A percentile compares a stretch with the other conserved stretches of the same genome.
Evolutionary conservation across 108 stramenopile genomes (phyloP).

Genomic region (Cyclostephanos tholiformis): DNA sequence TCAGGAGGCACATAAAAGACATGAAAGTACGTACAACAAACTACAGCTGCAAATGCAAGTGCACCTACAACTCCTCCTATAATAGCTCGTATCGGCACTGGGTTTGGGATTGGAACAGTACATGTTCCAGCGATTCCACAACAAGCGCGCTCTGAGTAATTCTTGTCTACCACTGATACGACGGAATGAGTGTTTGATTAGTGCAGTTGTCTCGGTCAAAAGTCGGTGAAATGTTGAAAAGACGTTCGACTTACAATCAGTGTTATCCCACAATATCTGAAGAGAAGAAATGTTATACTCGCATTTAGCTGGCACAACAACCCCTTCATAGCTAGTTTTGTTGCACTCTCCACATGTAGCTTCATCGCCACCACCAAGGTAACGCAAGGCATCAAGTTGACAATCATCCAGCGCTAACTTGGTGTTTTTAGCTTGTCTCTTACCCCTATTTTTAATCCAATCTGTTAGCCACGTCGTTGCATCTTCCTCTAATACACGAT

Average conservation of each 20-base stretch:
- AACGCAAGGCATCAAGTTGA: conserved; percentile 35
- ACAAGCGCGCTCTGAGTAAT: neutral
- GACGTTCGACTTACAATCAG: conserved; percentile 16
- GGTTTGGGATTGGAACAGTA: no score
- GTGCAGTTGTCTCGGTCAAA: no score
- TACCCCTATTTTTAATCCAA: conserved; percentile 22
- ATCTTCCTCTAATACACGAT: conserved; percentile 30
- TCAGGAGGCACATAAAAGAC: no score
- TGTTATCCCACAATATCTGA: conserved; percentile 35
- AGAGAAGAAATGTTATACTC: conserved; percentile 14
- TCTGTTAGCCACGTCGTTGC: conserved; percentile 25
- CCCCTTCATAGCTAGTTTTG: conserved; percentile 15
- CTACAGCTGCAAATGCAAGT: no score
- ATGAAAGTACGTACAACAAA: no score
- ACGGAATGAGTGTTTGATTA: no score
- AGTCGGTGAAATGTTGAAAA: neutral
- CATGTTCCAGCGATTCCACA: neutral
- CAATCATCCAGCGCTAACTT: conserved; percentile 25
- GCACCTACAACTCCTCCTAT: no score
- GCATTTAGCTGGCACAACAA: conserved; percentile 32
- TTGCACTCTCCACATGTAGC: conserved; percentile 43
- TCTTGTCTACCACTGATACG: neutral
- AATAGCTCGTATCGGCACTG: no score
- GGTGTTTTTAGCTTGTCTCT: conserved; percentile 28
- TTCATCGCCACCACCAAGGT: conserved; percentile 33